Evolutionary conservation across 176 grass and related monocot species (phyloP), one percentile per base, ranked within the genome.

Genomic region (Juncus inflexus): DNA sequence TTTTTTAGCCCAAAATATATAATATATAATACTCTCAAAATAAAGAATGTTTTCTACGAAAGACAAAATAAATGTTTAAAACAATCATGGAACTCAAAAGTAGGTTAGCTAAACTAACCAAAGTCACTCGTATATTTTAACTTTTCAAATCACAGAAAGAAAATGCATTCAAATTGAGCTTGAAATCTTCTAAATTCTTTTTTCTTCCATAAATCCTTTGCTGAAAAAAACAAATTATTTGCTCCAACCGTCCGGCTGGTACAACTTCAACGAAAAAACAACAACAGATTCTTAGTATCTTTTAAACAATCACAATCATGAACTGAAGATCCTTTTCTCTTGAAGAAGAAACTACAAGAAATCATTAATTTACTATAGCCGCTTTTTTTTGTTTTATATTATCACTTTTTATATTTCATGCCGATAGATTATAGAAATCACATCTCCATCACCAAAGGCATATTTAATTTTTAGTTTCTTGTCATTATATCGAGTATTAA

Each of bases 271-370:
- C 19, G n/a, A 70, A 11, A 58, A 58, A 15, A 54, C 42, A 40
- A 36, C 2, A n/a, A 55, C 51, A 8, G 8, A 69, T 37, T 52
- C 53, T 4, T 70, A 13, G 9, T 54, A 58, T 41, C 41, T 11
- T 42, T 41, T 10, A 15, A 70, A 70, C 39, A 51, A 70, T 70
- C 53, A 70, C 37, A 19, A 42, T 70, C 67, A 58, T 41, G 52
- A 58, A 70, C 16, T 56, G 40, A 51, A 19, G 9, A 49, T 68
- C 3, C 7, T 53, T 14, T 39, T 4, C 49, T n/a, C 47, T 67
- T 53, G 9, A 68, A 12, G 7, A 28, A 28, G 19, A 54, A 58
- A 13, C n/a, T 35, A 56, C 53, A 12, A 58, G 35, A 28, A 28
- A 0, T 11, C n/a, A 70, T 58, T 70, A 70, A 41, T 58, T 9